Conservation (phyloP, 2,329 filamentous ascomycete species). For the Pseudodiploospora longispora region DNA sequence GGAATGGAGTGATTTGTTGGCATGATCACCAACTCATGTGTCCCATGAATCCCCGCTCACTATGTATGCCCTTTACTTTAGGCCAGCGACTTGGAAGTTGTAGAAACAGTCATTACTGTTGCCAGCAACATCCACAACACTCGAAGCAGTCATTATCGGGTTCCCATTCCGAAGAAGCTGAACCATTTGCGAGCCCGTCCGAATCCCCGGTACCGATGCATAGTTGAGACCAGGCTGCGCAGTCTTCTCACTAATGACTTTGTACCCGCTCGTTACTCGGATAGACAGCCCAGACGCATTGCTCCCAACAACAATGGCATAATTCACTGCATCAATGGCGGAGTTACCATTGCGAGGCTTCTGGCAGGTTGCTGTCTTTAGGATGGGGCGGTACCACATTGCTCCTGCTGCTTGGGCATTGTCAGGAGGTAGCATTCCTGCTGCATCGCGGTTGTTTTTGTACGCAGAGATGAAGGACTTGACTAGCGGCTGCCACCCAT, state of each 20-base stretch:
- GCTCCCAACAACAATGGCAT: conserved; percentile 2
- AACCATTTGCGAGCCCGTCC: conserved; percentile 2
- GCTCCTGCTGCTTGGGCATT: conserved; percentile 5
- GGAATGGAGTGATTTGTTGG: no score
- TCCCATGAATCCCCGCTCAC: no score
- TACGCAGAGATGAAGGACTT: conserved; percentile 10
- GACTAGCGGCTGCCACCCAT: conserved; percentile 10
- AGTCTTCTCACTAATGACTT: conserved; percentile 2
- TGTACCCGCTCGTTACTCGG: conserved; percentile 3
- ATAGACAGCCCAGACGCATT: not conserved
- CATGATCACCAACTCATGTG: no score
- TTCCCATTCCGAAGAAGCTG: conserved; percentile 3
- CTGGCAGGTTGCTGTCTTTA: conserved; percentile 2
- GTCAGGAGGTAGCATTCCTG: conserved; percentile 5
- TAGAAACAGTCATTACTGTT: not conserved
- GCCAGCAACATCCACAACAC: conserved; percentile 1
- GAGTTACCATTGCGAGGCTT: conserved; percentile 2
- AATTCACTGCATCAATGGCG: conserved; percentile 8
- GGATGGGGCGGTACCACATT: conserved; percentile 8
- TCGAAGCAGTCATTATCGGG: not conserved
- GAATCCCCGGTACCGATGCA: not conserved
- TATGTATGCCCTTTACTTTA: not conserved
- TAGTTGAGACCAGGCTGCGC: conserved; percentile 7
- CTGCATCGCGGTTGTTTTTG: conserved; percentile 6
- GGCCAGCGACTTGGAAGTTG: conserved; percentile 3